Conservation (phyloP, 2,329 filamentous ascomycete genomes). For the Davidsoniella eucalypti region DNA sequence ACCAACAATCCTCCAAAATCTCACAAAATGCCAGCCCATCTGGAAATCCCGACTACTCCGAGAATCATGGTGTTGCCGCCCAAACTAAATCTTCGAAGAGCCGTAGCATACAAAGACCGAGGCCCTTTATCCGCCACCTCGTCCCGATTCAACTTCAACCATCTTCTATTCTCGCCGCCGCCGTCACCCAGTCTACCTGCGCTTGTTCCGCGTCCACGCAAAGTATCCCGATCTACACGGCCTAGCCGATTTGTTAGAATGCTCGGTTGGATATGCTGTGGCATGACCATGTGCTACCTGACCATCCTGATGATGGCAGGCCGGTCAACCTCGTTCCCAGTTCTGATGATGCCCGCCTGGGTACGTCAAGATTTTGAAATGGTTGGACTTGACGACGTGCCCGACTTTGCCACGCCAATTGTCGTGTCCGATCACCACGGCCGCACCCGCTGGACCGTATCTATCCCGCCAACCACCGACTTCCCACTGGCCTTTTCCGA, state of each 20-base stretch:
- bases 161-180: slow-evolving; percentile 49
- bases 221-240: slow-evolving; percentile 38
- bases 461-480: slow-evolving; percentile 47
- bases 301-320: slow-evolving; percentile 18
- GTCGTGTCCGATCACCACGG: slow-evolving; percentile 50
- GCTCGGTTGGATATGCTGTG: slow-evolving; percentile 35
- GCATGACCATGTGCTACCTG: slow-evolving; percentile 36
- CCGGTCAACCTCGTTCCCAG: slow-evolving; percentile 17
- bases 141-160: slow-evolving; percentile 48
- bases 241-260: slow-evolving; percentile 41
- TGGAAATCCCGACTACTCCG: slow-evolving; percentile 30
- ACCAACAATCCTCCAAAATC: slow-evolving; percentile 9
- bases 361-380: slow-evolving; percentile 42
- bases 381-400: slow-evolving; percentile 47
- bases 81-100: slow-evolving; percentile 40
- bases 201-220: slow-evolving; percentile 47
- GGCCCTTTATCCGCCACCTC: slow-evolving; percentile 42
- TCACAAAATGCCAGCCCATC: slow-evolving; percentile 27
- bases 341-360: slow-evolving; percentile 12
- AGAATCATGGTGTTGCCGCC: slow-evolving; percentile 38
- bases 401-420: slow-evolving; percentile 56
- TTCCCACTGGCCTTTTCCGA: slow-evolving; percentile 52
- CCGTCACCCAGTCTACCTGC: slow-evolving; percentile 57
- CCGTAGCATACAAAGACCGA: slow-evolving; percentile 41
- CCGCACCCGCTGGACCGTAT: slow-evolving; percentile 61